phyloP scores from a whole-genome alignment of 768 basidiomycete genomes.

The Suillus subaureus region DNA sequence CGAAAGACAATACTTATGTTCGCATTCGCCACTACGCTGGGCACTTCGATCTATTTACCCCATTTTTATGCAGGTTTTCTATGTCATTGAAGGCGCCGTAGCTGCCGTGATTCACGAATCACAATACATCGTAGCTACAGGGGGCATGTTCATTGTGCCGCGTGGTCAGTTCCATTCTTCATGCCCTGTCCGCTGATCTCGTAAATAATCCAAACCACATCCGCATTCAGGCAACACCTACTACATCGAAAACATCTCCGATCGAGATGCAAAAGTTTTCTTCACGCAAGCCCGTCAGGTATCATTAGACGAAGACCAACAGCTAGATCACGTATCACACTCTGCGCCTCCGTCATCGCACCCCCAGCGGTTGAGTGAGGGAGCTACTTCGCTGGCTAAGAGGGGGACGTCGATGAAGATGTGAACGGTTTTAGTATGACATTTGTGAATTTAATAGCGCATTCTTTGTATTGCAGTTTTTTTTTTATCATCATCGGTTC shows the following conservation, averaged over 20 bases:
- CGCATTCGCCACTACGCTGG: conserved; percentile 30
- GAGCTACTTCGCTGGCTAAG: conserved; percentile 14
- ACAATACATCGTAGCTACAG: conserved; percentile 74
- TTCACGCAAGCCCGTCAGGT: conserved; percentile 85
- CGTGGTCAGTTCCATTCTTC: conserved; percentile 56
- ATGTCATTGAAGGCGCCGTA: conserved; percentile 87
- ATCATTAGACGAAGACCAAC: conserved; percentile 29
- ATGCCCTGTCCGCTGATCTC: conserved; percentile 5
- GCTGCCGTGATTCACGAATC: conserved; percentile 83
- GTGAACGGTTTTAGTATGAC: not conserved
- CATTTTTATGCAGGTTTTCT: conserved; percentile 55
- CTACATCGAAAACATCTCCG: conserved; percentile 83
- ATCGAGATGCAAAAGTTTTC: conserved; percentile 81
- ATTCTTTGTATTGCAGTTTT: not conserved
- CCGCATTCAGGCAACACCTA: conserved; percentile 77
- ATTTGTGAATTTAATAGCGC: not conserved
- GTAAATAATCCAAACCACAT: not conserved
- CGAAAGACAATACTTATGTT: conserved; percentile 94
- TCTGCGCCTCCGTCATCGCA: conserved; percentile 33
- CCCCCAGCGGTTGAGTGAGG: conserved; percentile 30
- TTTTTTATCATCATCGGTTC: conserved; percentile 1
- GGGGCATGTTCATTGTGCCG: conserved; percentile 89
- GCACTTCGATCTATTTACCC: not conserved
- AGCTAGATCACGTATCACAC: conserved; percentile 27
- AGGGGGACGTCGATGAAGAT: conserved; percentile 11